These are phyloP conservation scores for Solanum chilense DNA, from an alignment of 257 asterid genomes.

Conservation along the genomic window DNA sequence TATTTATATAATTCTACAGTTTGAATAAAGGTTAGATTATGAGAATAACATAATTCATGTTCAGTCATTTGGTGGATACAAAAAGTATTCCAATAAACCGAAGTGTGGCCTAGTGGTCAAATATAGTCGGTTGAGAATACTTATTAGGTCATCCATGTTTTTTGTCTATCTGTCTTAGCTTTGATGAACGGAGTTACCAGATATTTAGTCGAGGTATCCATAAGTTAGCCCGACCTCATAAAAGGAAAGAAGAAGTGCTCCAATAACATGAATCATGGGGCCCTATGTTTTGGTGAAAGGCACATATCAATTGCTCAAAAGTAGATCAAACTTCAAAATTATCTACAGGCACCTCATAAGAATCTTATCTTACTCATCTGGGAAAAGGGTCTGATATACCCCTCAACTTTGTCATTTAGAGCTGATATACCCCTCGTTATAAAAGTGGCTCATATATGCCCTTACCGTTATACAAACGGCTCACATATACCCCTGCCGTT, in stretches of 20 bases:
- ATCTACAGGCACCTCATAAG: neutral
- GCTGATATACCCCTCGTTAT: too few relatives aligned
- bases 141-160: neutral
- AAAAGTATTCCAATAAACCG: neutral
- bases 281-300: neutral
- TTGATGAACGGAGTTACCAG: neutral
- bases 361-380: neutral
- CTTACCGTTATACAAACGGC: too few relatives aligned
- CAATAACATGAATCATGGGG: neutral
- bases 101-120: neutral
- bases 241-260: neutral
- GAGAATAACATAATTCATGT: neutral
- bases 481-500: too few relatives aligned
- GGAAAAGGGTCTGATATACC: too few relatives aligned
- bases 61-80: neutral
- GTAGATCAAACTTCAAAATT: neutral
- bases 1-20: neutral
- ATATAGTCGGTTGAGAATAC: neutral
- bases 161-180: neutral
- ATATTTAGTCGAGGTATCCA: neutral
- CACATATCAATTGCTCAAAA: neutral
- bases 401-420: too few relatives aligned
- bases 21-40: neutral
- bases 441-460: too few relatives aligned
- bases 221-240: neutral